These are phyloP conservation scores for Elaeis oleifera DNA, from an alignment of 202 grass and related monocot species.

Conservation along the genomic window DNA sequence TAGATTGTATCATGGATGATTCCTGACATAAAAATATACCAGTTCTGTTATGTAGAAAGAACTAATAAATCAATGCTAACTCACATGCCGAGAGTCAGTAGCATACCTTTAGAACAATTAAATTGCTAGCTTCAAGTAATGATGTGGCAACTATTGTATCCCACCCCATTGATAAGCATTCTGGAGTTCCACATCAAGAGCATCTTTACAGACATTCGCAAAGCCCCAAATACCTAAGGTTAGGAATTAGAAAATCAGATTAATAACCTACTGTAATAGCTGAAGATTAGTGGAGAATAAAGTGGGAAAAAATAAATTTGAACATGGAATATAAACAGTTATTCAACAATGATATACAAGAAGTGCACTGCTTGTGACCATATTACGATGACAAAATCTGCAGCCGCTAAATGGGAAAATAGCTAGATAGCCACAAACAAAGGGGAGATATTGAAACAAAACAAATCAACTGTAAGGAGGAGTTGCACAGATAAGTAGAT, in stretches of 20 bases:
- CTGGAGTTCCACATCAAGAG: slow-evolving; percentile 98
- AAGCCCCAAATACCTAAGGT: slow-evolving; percentile 76
- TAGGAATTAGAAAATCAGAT: slow-evolving; percentile 13
- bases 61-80: slow-evolving; percentile 4
- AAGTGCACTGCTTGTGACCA: too few relatives aligned
- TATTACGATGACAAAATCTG: too few relatives aligned
- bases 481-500: too few relatives aligned
- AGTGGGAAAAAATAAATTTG: too few relatives aligned
- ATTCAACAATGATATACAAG: too few relatives aligned
- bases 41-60: slow-evolving; percentile 14
- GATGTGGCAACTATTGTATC: slow-evolving; percentile 85
- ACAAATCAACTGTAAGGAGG: too few relatives aligned
- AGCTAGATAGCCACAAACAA: too few relatives aligned
- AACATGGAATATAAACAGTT: too few relatives aligned
- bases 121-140: slow-evolving; percentile 97
- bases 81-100: slow-evolving; percentile 3
- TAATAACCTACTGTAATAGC: background rate
- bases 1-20: slow-evolving; percentile 95
- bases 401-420: too few relatives aligned
- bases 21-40: slow-evolving; percentile 40
- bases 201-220: slow-evolving; percentile 99
- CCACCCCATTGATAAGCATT: slow-evolving; percentile 92
- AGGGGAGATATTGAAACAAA: too few relatives aligned
- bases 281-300: too few relatives aligned
- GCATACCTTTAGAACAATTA: slow-evolving; percentile 95